phyloP scores from a whole-genome alignment of 352 stramenopile genomes.

The Globisporangium perplexum region DNA sequence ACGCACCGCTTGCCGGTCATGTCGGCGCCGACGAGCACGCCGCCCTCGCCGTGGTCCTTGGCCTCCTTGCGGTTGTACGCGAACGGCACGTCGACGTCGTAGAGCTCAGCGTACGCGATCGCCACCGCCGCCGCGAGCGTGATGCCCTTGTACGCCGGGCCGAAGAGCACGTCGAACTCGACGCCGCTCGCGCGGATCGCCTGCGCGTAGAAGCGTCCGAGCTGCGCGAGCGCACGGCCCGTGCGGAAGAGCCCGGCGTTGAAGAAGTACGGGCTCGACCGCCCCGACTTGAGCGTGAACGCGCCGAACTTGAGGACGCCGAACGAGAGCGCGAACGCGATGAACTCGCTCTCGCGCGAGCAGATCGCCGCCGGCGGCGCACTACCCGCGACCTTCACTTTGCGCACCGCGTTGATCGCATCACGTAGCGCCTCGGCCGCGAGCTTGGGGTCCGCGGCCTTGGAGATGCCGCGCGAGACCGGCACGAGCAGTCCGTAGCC shows the following conservation, averaged over 20 bases:
- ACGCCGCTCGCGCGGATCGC: slow-evolving; percentile 91
- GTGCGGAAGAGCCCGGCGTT: slow-evolving; percentile 97
- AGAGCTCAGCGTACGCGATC: slow-evolving; percentile 89
- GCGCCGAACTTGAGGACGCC: slow-evolving; percentile 97
- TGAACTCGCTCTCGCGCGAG: slow-evolving; percentile 90
- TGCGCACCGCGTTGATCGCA: slow-evolving; percentile 91
- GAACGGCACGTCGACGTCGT: slow-evolving; percentile 92
- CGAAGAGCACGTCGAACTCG: slow-evolving; percentile 98
- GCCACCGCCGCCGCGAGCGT: slow-evolving; percentile 94
- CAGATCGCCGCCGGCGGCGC: slow-evolving; percentile 2
- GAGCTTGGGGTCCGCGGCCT: slow-evolving; percentile 82
- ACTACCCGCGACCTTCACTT: slow-evolving; percentile 31
- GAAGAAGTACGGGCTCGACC: slow-evolving; percentile 99
- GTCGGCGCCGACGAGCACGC: slow-evolving; percentile 93
- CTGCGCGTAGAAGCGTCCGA: slow-evolving; percentile 93
- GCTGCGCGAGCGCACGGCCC: slow-evolving; percentile 87
- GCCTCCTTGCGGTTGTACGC: slow-evolving; percentile 99
- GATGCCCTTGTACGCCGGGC: slow-evolving; percentile 99
- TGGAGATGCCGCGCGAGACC: slow-evolving; percentile 95
- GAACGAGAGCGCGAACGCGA: slow-evolving; percentile 94
- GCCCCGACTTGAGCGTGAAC: slow-evolving; percentile 98
- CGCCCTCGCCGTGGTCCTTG: slow-evolving; percentile 99
- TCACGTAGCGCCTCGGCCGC: slow-evolving; percentile 90
- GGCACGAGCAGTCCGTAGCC: slow-evolving; percentile 94
- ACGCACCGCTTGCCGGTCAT: slow-evolving; percentile 92